Evolutionary conservation across 306 rosid species (phyloP).

Genomic region (Fragaria iinumae): DNA sequence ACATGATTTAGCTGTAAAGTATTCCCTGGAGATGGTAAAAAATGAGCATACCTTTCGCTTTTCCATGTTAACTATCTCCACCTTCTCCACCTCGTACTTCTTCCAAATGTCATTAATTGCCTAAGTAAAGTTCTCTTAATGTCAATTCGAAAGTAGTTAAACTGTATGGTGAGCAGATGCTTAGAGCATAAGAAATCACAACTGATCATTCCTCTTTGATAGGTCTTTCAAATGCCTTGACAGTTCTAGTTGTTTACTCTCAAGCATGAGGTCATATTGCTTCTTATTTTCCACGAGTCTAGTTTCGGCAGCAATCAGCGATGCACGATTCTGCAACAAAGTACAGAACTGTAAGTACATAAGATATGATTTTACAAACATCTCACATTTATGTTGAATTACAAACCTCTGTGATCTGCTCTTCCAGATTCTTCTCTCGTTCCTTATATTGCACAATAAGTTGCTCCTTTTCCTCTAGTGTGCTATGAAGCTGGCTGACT

Average conservation of each 20-base stretch:
- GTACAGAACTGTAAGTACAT: constrained; percentile 19
- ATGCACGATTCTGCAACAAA: constrained; percentile 57
- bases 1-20: constrained; percentile 21
- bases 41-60: constrained; percentile 70
- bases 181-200: constrained; percentile 32
- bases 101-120: constrained; percentile 85
- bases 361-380: constrained; percentile 17
- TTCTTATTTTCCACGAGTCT: constrained; percentile 70
- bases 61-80: constrained; percentile 68
- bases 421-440: constrained; percentile 68
- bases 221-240: constrained; percentile 90
- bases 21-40: constrained; percentile 24
- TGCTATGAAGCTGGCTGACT: constrained; percentile 41
- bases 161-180: constrained; percentile 12
- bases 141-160: constrained; percentile 36
- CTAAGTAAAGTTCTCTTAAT: constrained; percentile 38
- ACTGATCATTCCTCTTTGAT: constrained; percentile 95
- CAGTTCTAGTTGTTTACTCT: constrained; percentile 69
- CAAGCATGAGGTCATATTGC: constrained; percentile 77
- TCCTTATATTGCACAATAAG: constrained; percentile 52
- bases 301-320: constrained; percentile 59
- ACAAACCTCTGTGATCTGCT: constrained; percentile 65
- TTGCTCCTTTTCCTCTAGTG: constrained; percentile 64
- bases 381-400: constrained; percentile 19
- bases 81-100: constrained; percentile 85